Evolutionary conservation across 352 stramenopile species (phyloP).

Genomic region (Pythium aphanidermatum): DNA sequence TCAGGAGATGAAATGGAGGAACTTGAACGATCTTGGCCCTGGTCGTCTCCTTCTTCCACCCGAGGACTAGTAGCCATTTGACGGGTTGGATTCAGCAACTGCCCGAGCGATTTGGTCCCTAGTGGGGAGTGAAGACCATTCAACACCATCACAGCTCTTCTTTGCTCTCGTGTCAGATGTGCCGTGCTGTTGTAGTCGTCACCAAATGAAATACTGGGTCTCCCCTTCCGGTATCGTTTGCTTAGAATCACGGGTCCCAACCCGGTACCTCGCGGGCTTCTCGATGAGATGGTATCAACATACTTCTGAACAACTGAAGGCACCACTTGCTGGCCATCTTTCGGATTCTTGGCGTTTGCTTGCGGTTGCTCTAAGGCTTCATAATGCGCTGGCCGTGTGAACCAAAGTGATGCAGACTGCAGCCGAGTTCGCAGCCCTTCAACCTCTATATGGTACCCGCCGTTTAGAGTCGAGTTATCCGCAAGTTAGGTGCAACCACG

Average conservation of each 20-base stretch:
- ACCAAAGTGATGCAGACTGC: neutral
- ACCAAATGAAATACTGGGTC: no score
- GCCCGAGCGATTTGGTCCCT: conserved; percentile 14
- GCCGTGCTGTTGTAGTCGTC: neutral
- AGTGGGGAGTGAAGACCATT: conserved; percentile 19
- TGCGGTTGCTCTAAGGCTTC: neutral
- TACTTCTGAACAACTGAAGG: conserved; percentile 13
- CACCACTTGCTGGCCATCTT: no score
- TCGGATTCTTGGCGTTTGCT: neutral
- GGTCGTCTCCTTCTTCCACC: conserved; percentile 7
- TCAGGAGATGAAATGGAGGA: no score
- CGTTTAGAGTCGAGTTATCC: no score
- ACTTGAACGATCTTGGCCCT: no score
- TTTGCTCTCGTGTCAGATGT: conserved; percentile 17
- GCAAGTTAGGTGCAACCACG: neutral
- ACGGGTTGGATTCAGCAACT: neutral
- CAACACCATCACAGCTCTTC: conserved; percentile 11
- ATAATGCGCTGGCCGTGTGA: neutral
- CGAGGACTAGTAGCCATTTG: neutral
- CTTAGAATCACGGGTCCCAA: conserved; percentile 13
- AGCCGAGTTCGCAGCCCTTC: conserved; percentile 2
- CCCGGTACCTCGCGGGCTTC: neutral
- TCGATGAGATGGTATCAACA: neutral
- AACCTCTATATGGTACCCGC: conserved; percentile 7
- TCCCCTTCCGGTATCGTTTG: conserved; percentile 5